phyloP scores from a whole-genome alignment of 1,284 basidiomycete species.

The Leccinum proximum region DNA sequence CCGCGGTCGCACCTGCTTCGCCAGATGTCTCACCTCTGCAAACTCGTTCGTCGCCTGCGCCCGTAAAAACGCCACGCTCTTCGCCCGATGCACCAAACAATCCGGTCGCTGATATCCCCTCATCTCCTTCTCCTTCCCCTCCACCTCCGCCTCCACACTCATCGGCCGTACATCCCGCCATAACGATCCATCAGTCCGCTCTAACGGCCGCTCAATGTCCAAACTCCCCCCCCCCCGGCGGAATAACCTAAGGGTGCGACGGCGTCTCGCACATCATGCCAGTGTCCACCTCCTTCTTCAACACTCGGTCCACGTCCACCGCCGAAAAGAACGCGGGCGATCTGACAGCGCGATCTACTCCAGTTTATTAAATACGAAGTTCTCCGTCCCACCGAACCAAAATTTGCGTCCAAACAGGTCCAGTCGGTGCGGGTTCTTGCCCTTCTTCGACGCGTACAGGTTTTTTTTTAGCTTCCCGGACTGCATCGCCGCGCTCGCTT shows the following conservation, averaged over 20 bases:
- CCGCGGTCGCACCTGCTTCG: too few species aligned
- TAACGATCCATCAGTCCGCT: slow-evolving; percentile 56
- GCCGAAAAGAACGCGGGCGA: slow-evolving; percentile 97
- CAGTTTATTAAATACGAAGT: too few species aligned
- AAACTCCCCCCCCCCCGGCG: too few species aligned
- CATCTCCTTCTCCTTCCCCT: slow-evolving; percentile 32
- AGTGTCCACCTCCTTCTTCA: slow-evolving; percentile 97
- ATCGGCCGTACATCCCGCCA: slow-evolving; percentile 55
- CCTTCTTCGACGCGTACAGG: slow-evolving; percentile 94
- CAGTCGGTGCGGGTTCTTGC: too few species aligned
- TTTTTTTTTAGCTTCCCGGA: slow-evolving; percentile 80
- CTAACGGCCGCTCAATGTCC: too few species aligned
- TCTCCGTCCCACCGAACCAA: too few species aligned
- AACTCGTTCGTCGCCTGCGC: slow-evolving; percentile 73
- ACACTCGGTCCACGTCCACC: slow-evolving; percentile 86
- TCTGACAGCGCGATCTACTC: too few species aligned
- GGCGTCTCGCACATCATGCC: slow-evolving; percentile 88
- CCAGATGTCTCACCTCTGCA: slow-evolving; percentile 24
- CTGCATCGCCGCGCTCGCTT: slow-evolving; percentile 81
- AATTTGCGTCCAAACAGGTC: too few species aligned
- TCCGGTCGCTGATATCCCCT: slow-evolving; percentile 43
- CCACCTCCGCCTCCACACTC: slow-evolving; percentile 23
- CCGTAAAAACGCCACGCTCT: too few species aligned
- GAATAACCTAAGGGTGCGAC: slow-evolving; percentile 77
- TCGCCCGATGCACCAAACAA: slow-evolving; percentile 54